Evolutionary conservation across 1,139 yeast species (phyloP), one percentile per base, ranked within the genome.

Genomic region (Lodderomyces elongisporus): DNA sequence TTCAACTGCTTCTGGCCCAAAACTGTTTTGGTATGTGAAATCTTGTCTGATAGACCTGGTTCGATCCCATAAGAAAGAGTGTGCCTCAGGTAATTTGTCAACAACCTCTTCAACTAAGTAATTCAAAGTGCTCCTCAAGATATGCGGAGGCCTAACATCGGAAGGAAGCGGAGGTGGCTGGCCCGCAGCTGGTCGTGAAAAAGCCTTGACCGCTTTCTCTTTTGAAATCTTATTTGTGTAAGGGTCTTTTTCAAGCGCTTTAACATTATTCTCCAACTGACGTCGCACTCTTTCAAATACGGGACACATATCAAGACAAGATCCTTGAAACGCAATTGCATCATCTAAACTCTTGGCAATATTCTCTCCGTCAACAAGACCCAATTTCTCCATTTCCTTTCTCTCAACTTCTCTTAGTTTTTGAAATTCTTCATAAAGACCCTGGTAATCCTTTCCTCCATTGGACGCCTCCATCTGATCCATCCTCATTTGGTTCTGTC

Each of bases 81-180:
- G 97, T 1, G 91, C 72, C 9, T 80, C 85, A 0, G 97, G 97
- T 27, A 91, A 61, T 31, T 75, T 66, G 0, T 74, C 74, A 5
- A 89, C 56, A 1, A 83, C 60, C 29, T 75, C 69, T 14, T 78
- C 78, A 4, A 85, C 74, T 31, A 91, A 67, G 51, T 84, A 85
- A 40, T 82, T 68, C 39, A 91, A 61, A 0, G 96, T 80, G 25
- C 63, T 51, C 8, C 70, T 70, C 33, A 93, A 60, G 1, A 89
- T 66, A 39, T 70, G 73, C 0, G 99, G 98, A 1, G 98, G 96
- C 43, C 99, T 70, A 2, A 93, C 99, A 54, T 93, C 98, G 0
- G 96, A 87, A 0, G 98, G 99, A 37, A 93, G 62, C 3, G 97
- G 95, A 4, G 97, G 97, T 1, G 96, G 95, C 47, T 93, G 96